phyloP scores from a whole-genome alignment of 768 basidiomycete genomes.

The Phylloporus arenicola region DNA sequence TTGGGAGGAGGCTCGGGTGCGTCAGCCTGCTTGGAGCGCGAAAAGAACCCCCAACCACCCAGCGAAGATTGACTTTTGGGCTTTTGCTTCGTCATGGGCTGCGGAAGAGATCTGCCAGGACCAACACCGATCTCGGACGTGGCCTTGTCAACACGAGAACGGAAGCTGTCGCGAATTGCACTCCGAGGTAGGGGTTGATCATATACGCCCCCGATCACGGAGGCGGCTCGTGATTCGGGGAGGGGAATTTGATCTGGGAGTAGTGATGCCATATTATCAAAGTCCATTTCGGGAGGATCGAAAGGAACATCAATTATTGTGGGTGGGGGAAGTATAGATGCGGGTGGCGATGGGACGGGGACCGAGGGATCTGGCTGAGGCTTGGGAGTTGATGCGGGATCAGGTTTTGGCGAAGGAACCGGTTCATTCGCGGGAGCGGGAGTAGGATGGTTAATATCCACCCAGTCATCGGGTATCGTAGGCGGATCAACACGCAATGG shows the following conservation, averaged over 20 bases:
- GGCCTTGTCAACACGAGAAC: constrained; percentile 13
- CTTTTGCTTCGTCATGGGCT: constrained; percentile 2
- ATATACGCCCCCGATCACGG: constrained; percentile 23
- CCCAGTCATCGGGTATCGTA: constrained; percentile 28
- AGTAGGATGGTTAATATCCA: constrained; percentile 16
- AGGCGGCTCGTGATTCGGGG: constrained; percentile 28
- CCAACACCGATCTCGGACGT: constrained; percentile 22
- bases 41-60: constrained; percentile 3
- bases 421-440: constrained; percentile 7
- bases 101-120: constrained; percentile 3
- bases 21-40: not conserved
- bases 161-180: constrained; percentile 8
- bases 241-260: constrained; percentile 21
- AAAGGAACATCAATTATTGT: constrained; percentile 8
- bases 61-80: not conserved
- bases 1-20: constrained; percentile 6
- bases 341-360: constrained; percentile 8
- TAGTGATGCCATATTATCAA: not conserved
- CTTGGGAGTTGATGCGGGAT: constrained; percentile 5
- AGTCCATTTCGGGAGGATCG: constrained; percentile 18
- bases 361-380: not conserved
- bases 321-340: constrained; percentile 10
- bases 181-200: constrained; percentile 21
- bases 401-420: not conserved
- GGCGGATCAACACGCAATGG: constrained; percentile 17